These are phyloP conservation scores for Trichoderma breve DNA, from an alignment of 2,329 filamentous ascomycete genomes.

Conservation along the genomic window DNA sequence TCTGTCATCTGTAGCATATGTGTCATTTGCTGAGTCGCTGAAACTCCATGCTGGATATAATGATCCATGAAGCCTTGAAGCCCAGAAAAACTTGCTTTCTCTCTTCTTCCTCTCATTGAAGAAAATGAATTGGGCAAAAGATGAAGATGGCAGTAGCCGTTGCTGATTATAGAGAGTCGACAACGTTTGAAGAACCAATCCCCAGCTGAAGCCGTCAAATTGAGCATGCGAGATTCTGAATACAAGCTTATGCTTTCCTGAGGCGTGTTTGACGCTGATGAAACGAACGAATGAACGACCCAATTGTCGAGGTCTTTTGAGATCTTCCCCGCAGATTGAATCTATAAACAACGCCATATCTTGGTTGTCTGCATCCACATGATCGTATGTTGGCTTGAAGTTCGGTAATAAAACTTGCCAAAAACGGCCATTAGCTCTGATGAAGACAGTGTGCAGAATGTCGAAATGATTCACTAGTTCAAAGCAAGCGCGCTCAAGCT, in stretches of 20 bases:
- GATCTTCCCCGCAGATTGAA: not conserved
- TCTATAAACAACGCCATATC: conserved; percentile 1
- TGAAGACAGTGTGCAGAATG: conserved; percentile 10
- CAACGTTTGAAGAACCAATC: conserved; percentile 4
- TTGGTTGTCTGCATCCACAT: not conserved
- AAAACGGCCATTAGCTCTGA: conserved; percentile 8
- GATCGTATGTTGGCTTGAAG: conserved; percentile 1
- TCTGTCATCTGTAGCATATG: not conserved
- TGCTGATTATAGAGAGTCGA: not conserved
- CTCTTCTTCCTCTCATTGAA: not conserved
- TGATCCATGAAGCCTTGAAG: not conserved
- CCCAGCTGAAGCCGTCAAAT: conserved; percentile 18
- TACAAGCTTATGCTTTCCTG: conserved; percentile 9
- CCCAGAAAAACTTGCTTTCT: not conserved
- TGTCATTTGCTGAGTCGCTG: not conserved
- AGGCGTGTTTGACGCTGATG: not conserved
- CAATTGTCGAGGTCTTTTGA: conserved; percentile 4
- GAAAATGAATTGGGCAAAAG: conserved; percentile 2
- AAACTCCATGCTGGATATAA: not conserved
- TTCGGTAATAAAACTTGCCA: conserved; percentile 15
- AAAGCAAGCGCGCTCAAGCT: not conserved
- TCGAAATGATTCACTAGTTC: conserved; percentile 8
- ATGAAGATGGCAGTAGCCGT: not conserved
- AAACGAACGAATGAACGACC: conserved; percentile 11
- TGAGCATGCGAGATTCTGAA: conserved; percentile 19